These are phyloP conservation scores for Sporobolomyces phaffii DNA, from an alignment of 768 basidiomycete species.

Conservation along the genomic window DNA sequence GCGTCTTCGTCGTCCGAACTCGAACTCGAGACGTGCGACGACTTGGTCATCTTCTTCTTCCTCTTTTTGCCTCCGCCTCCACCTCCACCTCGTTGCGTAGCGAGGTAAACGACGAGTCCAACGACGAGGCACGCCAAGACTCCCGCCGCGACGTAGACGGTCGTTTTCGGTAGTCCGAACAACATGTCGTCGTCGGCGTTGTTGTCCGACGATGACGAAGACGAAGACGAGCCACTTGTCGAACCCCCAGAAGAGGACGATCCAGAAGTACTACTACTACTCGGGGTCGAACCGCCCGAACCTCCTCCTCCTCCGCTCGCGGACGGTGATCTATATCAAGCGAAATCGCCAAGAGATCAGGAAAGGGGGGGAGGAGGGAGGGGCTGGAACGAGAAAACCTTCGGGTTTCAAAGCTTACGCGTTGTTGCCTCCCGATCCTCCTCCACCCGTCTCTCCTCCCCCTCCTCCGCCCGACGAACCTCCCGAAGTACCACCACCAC, in stretches of 20 bases:
- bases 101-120: not conserved
- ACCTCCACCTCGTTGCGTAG: too few relatives aligned
- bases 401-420: too few relatives aligned
- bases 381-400: too few relatives aligned
- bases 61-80: not conserved
- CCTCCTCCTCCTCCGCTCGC: not conserved
- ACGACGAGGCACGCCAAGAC: not conserved
- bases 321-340: too few relatives aligned
- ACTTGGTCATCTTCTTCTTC: not conserved
- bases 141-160: not conserved
- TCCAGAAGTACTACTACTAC: not conserved
- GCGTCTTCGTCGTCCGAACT: too few relatives aligned
- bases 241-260: not conserved
- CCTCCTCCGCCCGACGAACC: conserved; percentile 3
- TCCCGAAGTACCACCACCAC: not conserved
- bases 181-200: not conserved
- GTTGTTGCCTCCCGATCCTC: not conserved
- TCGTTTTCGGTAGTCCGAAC: conserved; percentile 2
- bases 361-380: too few relatives aligned
- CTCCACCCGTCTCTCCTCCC: too few relatives aligned
- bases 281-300: not conserved
- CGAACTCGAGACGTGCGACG: fast-evolving
- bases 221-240: not conserved
- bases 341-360: too few relatives aligned
- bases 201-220: not conserved